Conservation (phyloP, 257 asterid genomes). For the Solanum paucissectum region DNA sequence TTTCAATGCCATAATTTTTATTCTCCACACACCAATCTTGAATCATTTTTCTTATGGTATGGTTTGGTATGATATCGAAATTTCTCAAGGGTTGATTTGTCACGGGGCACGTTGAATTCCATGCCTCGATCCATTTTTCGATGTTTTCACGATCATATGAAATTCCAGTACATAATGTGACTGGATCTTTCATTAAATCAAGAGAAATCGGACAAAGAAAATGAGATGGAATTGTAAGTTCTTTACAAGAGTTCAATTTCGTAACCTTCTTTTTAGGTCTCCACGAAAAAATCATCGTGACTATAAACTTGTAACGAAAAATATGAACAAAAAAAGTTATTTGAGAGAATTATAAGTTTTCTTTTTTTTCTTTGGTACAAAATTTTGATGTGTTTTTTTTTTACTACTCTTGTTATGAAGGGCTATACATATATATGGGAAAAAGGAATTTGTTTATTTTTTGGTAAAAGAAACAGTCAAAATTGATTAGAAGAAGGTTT, state of each 20-base stretch:
- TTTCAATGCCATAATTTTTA: constrained; percentile 52
- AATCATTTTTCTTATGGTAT: constrained; percentile 59
- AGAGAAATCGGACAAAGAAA: constrained; percentile 57
- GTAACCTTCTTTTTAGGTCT: constrained; percentile 13
- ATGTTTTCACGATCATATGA: constrained; percentile 63
- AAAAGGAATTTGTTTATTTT: not conserved
- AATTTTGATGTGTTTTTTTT: not conserved
- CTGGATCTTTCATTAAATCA: constrained; percentile 63
- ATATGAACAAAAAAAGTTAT: not conserved
- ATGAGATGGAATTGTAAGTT: constrained; percentile 33
- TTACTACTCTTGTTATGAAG: not conserved
- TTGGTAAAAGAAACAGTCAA: constrained; percentile 20
- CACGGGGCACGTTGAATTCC: constrained; percentile 41
- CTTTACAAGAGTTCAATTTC: constrained; percentile 6
- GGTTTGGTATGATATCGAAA: constrained; percentile 58
- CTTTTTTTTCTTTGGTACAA: not conserved
- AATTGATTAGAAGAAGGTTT: constrained; percentile 9
- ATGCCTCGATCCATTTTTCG: constrained; percentile 49
- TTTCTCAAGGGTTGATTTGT: constrained; percentile 37
- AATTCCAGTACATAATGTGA: constrained; percentile 49
- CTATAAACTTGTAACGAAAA: not conserved
- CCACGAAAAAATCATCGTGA: constrained; percentile 31
- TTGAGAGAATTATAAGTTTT: not conserved
- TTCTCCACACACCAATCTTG: constrained; percentile 90
- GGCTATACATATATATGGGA: not conserved